Conservation (phyloP, 495 filamentous ascomycete species). For the Aspergillus hancockii region DNA sequence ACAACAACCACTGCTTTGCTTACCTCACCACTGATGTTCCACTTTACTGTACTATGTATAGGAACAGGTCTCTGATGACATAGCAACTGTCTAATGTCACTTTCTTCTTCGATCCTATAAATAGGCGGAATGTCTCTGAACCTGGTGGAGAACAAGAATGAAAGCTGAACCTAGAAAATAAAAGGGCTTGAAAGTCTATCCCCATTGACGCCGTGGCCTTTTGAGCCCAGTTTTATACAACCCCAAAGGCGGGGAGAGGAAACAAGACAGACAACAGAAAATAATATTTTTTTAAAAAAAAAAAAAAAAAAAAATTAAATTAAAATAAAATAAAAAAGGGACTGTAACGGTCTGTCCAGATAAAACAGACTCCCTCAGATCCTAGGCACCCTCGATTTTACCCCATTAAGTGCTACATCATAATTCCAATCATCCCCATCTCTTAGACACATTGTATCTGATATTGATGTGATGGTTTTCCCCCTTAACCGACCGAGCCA, state of each 20-base stretch:
- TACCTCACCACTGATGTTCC: conserved; percentile 20
- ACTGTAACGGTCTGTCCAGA: not conserved
- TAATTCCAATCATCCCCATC: not conserved
- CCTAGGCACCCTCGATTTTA: not conserved
- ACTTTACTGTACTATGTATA: conserved; percentile 1
- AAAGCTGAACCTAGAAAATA: not conserved
- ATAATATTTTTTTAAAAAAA: not conserved
- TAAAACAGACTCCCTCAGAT: not conserved
- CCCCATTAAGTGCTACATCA: not conserved
- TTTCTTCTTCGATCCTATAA: conserved; percentile 1
- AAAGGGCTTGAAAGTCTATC: not conserved
- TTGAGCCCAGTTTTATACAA: not conserved
- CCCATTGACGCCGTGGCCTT: not conserved
- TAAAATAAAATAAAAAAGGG: not conserved
- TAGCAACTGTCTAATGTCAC: not conserved
- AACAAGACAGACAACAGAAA: not conserved
- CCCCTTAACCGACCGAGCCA: conserved; percentile 25
- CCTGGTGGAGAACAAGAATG: conserved; percentile 14
- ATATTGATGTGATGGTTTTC: conserved; percentile 10
- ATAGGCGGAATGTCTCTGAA: conserved; percentile 7
- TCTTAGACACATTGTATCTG: not conserved
- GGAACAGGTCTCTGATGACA: not conserved
- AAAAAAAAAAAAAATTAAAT: conserved; percentile 2
- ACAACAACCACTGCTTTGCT: conserved; percentile 7
- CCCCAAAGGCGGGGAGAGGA: not conserved